Evolutionary conservation across 768 basidiomycete species (phyloP).

Genomic region (Collybiopsis luxurians): DNA sequence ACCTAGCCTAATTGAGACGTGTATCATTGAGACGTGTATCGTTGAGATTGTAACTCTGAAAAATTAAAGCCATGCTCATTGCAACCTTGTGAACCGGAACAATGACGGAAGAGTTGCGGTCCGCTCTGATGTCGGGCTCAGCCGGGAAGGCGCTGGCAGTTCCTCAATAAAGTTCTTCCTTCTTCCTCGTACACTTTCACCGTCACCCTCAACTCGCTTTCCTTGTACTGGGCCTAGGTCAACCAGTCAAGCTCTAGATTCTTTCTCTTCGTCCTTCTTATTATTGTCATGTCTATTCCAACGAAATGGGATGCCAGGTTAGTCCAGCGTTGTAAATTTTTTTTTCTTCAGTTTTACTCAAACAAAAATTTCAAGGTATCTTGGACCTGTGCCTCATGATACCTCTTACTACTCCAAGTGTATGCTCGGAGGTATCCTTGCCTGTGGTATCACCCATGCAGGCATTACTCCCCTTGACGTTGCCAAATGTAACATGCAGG

Average conservation of each 20-base stretch:
- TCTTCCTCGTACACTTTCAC: constrained; percentile 2
- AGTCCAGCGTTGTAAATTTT: not conserved
- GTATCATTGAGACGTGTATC: too few species aligned
- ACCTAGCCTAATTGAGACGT: too few species aligned
- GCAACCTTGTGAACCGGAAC: too few species aligned
- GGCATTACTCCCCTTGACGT: constrained; percentile 87
- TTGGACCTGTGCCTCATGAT: constrained; percentile 14
- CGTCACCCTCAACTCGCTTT: not conserved
- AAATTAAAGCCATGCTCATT: too few species aligned
- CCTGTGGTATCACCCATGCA: constrained; percentile 87
- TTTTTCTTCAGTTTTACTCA: not conserved
- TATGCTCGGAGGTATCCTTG: constrained; percentile 84
- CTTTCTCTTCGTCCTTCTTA: not conserved
- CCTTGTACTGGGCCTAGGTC: constrained; percentile 8
- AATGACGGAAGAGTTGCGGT: not conserved
- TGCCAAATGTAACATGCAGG: constrained; percentile 93
- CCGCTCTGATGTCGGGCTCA: not conserved
- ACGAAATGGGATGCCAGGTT: constrained; percentile 14
- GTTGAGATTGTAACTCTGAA: too few species aligned
- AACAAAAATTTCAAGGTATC: constrained; percentile 5
- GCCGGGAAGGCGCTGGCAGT: constrained; percentile 2
- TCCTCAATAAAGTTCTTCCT: too few species aligned
- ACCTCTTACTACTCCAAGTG: constrained; percentile 75
- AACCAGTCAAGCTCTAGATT: constrained; percentile 1
- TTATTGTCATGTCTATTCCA: constrained; percentile 10